Conservation (phyloP, 2,329 filamentous ascomycete species). For the Xylaria sp. region DNA sequence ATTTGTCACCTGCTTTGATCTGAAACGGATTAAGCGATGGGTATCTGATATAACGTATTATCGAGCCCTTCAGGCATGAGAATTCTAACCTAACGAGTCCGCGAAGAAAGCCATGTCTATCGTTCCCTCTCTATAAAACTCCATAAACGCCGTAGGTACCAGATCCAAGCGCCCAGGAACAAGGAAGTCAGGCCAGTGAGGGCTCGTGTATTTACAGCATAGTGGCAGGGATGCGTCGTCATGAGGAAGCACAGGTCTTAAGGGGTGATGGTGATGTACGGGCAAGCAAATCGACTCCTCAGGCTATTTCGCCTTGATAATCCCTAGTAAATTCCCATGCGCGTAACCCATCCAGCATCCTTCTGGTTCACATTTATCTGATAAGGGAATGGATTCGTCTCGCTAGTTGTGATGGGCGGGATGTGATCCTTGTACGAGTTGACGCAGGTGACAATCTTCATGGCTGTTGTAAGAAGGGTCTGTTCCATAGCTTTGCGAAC, state of each 20-base stretch:
- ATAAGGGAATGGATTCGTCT: conserved; percentile 94
- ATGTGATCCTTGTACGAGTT: conserved; percentile 96
- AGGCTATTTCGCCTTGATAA: conserved; percentile 6
- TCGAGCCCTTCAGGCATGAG: conserved; percentile 23
- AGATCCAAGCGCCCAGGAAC: conserved; percentile 18
- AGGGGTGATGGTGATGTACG: not conserved
- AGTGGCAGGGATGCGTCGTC: conserved; percentile 15
- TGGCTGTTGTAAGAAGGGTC: conserved; percentile 84
- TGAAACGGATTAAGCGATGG: conserved; percentile 22
- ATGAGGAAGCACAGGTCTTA: not conserved
- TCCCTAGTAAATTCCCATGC: conserved; percentile 56
- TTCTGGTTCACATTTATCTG: conserved; percentile 90
- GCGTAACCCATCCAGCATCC: conserved; percentile 79
- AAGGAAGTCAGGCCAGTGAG: conserved; percentile 15
- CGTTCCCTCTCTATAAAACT: conserved; percentile 34
- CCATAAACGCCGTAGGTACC: conserved; percentile 35
- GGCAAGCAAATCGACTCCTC: conserved; percentile 11
- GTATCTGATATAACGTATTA: conserved; percentile 37
- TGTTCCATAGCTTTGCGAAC: conserved; percentile 92
- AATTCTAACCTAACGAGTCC: conserved; percentile 30
- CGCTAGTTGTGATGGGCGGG: conserved; percentile 92
- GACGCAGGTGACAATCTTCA: conserved; percentile 89
- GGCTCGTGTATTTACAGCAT: conserved; percentile 18
- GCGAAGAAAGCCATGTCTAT: conserved; percentile 34
- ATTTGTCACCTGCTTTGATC: not conserved